Conservation (phyloP, 768 basidiomycete genomes). For the Xerocomellus dryophilus region DNA sequence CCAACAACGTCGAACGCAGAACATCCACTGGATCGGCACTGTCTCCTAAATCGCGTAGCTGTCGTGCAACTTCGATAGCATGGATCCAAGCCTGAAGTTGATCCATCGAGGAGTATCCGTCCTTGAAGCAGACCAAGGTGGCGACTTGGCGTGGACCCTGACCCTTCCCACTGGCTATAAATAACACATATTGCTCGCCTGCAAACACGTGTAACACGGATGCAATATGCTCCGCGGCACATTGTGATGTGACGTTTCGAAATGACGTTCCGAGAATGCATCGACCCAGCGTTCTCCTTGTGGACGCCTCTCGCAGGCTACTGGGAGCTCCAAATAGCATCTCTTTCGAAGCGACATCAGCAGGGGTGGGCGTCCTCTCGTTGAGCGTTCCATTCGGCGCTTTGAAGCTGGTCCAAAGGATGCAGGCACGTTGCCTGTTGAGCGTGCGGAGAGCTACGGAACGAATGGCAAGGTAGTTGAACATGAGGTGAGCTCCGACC, state of each 20-base stretch:
- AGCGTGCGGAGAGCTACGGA: slow-evolving; percentile 55
- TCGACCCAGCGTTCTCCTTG: slow-evolving; percentile 37
- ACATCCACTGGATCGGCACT: slow-evolving; percentile 3
- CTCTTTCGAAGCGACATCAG: slow-evolving; percentile 41
- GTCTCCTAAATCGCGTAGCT: not conserved
- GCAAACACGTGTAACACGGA: slow-evolving; percentile 40
- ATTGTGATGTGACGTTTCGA: slow-evolving; percentile 18
- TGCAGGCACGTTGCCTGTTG: slow-evolving; percentile 55
- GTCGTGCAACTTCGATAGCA: slow-evolving; percentile 18
- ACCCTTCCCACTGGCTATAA: slow-evolving; percentile 34
- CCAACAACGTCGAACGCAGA: slow-evolving; percentile 11
- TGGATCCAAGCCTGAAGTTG: slow-evolving; percentile 56
- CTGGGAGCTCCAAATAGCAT: slow-evolving; percentile 42
- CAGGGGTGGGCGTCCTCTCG: slow-evolving; percentile 31
- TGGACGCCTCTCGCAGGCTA: slow-evolving; percentile 37
- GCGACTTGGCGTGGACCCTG: not conserved
- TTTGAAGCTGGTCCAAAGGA: slow-evolving; percentile 44
- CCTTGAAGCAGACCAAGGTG: slow-evolving; percentile 50
- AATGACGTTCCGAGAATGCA: slow-evolving; percentile 53
- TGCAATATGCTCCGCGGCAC: slow-evolving; percentile 14
- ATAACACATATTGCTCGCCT: slow-evolving; percentile 51
- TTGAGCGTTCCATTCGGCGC: slow-evolving; percentile 5
- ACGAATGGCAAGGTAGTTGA: slow-evolving; percentile 61
- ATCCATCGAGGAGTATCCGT: slow-evolving; percentile 45
- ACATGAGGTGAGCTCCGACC: slow-evolving; percentile 49